phyloP scores from a whole-genome alignment of 306 rosid species.

The Acacia crassicarpa region DNA sequence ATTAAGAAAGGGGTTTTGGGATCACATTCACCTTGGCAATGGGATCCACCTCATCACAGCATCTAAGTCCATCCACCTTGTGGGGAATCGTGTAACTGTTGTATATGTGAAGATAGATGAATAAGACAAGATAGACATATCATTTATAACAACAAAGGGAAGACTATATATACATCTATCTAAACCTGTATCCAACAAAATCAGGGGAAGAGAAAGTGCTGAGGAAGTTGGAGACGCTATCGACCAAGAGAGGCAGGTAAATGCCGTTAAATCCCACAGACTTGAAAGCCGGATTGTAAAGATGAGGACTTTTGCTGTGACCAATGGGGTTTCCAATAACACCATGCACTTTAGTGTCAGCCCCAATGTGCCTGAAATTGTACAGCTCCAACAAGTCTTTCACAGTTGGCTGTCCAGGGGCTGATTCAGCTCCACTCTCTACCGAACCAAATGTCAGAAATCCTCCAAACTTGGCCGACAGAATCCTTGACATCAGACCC shows the following conservation, averaged over 20 bases:
- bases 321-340: constrained; percentile 70
- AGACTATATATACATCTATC: not conserved
- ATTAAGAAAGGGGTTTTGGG: not conserved
- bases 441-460: constrained; percentile 64
- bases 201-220: constrained; percentile 58
- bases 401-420: constrained; percentile 66
- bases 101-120: not conserved
- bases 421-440: constrained; percentile 50
- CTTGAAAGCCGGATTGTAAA: constrained; percentile 65
- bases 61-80: constrained; percentile 54
- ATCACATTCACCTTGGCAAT: constrained; percentile 49
- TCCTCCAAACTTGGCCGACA: constrained; percentile 67
- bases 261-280: constrained; percentile 59
- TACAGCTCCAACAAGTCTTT: constrained; percentile 59
- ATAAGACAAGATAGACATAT: not conserved
- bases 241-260: constrained; percentile 68
- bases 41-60: constrained; percentile 65
- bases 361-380: constrained; percentile 63
- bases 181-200: constrained; percentile 65
- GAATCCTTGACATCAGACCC: constrained; percentile 62
- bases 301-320: constrained; percentile 66
- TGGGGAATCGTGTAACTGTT: constrained; percentile 72
- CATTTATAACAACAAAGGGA: not conserved
- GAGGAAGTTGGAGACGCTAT: constrained; percentile 51
- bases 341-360: constrained; percentile 66